These are phyloP conservation scores for Penicillium freii DNA, from an alignment of 2,329 filamentous ascomycete species.

Conservation along the genomic window DNA sequence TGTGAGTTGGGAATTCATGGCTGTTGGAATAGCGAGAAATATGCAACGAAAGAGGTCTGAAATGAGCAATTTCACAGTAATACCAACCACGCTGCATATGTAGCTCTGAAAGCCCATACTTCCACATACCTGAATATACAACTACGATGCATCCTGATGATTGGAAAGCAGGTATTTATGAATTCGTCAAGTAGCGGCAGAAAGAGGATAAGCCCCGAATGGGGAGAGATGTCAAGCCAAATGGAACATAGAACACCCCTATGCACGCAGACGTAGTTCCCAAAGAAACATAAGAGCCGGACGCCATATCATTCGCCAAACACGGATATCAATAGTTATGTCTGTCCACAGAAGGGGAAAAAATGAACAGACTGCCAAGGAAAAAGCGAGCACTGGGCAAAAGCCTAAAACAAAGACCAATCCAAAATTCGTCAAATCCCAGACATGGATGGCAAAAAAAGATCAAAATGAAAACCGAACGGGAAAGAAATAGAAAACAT, in stretches of 20 bases:
- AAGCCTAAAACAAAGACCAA: conserved; percentile 16
- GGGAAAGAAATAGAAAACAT: conserved; percentile 16
- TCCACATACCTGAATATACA: not conserved
- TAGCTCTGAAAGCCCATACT: not conserved
- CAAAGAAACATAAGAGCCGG: conserved; percentile 27
- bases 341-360: conserved; percentile 1
- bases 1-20: not conserved
- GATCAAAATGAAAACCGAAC: conserved; percentile 10
- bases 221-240: conserved; percentile 17
- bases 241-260: conserved; percentile 15
- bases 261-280: conserved; percentile 25
- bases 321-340: conserved; percentile 37
- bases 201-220: conserved; percentile 15
- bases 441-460: conserved; percentile 13
- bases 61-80: not conserved
- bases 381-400: conserved; percentile 13
- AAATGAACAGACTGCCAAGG: conserved; percentile 14
- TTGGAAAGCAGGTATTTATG: conserved; percentile 18
- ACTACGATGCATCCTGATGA: conserved; percentile 4
- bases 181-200: conserved; percentile 27
- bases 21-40: not conserved
- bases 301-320: conserved; percentile 36
- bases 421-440: conserved; percentile 23
- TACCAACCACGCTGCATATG: not conserved
- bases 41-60: not conserved